These are phyloP conservation scores for Solanum appendiculatum DNA, from an alignment of 257 asterid species.

Conservation along the genomic window DNA sequence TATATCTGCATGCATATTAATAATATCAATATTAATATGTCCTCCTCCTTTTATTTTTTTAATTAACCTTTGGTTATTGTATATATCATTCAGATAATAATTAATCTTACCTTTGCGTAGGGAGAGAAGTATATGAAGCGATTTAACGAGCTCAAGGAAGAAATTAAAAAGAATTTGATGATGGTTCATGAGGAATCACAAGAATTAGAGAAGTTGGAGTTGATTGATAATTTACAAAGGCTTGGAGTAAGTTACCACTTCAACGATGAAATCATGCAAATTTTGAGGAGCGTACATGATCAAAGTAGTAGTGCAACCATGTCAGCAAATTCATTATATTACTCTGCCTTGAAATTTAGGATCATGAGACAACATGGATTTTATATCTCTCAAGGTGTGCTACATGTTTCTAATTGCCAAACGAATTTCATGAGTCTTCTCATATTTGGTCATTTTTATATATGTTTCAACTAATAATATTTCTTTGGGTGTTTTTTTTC, in stretches of 20 bases:
- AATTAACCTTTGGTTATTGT: no score
- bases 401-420: no score
- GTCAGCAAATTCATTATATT: constrained; percentile 6
- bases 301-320: neutral
- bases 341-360: constrained; percentile 27
- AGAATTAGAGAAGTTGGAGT: neutral
- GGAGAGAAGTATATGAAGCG: neutral
- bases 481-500: neutral
- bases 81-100: no score
- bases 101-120: neutral
- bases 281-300: neutral
- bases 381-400: neutral
- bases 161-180: neutral
- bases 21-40: no score
- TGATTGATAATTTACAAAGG: neutral
- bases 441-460: neutral
- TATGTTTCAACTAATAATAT: neutral
- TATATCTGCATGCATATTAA: neutral
- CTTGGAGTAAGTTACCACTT: no score
- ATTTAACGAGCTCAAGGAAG: neutral
- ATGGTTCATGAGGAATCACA: neutral
- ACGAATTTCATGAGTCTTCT: no score
- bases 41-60: no score
- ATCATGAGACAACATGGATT: constrained; percentile 28
- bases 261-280: no score